phyloP scores from a whole-genome alignment of 2,329 filamentous ascomycete genomes.

The Grosmannia penicillata region DNA sequence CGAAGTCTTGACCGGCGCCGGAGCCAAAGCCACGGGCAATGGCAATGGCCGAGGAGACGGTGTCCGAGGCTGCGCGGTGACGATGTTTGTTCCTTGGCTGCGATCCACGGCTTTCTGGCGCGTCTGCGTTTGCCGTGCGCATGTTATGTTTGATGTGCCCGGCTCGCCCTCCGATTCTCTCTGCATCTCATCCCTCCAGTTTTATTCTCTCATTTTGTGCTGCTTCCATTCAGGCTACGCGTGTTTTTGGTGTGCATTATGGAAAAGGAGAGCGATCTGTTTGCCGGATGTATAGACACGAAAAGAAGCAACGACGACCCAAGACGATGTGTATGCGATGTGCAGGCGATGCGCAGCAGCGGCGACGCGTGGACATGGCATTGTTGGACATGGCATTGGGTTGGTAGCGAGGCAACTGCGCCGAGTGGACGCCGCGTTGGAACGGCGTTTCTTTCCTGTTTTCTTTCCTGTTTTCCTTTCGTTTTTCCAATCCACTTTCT shows the following conservation, averaged over 20 bases:
- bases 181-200: no score
- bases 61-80: no score
- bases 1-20: slow-evolving; percentile 6
- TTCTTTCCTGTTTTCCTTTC: background rate
- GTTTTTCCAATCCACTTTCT: no score
- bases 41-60: slow-evolving; percentile 1
- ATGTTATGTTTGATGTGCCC: no score
- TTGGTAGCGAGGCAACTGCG: background rate
- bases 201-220: no score
- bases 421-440: background rate
- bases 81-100: no score
- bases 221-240: background rate
- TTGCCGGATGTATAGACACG: slow-evolving; percentile 1
- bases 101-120: background rate
- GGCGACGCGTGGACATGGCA: background rate
- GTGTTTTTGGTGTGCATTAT: slow-evolving; percentile 1
- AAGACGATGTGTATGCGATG: no score
- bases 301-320: background rate
- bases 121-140: background rate
- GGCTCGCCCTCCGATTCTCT: no score
- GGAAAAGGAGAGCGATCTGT: slow-evolving; percentile 1
- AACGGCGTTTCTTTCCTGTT: background rate
- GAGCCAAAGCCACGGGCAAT: slow-evolving; percentile 1
- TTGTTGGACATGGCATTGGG: background rate
- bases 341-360: no score